Evolutionary conservation across 139 green algal genomes (phyloP), one percentile per base, ranked within the genome.

Genomic region (Chlamydomonas schloesseri): DNA sequence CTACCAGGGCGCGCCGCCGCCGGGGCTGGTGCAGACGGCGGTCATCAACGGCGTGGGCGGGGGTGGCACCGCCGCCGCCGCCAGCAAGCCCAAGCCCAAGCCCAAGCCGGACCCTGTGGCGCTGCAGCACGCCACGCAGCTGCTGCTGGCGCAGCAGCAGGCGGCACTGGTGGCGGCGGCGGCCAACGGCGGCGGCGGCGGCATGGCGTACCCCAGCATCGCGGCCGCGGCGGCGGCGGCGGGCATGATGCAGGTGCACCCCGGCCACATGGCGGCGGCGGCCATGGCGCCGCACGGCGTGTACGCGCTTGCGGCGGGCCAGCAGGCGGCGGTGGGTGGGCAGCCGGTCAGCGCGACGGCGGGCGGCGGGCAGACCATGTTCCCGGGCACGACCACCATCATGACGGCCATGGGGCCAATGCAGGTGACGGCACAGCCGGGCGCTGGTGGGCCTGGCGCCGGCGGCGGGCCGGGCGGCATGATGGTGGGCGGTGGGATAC

Each of bases 91-190:
- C 79, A 85, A 85, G 79, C 64, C 67, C 3, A 23, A 21, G 8
- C 76, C 76, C 65, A 85, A 75, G 34, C 79, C 79, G 15, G 79
- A 85, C 31, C 37, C 79, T 0, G 67, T 33, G 24, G n/a, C 47
- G 68, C 21, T 85, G n/a, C 79, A 85, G 46, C 79, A 85, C 47
- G 79, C 79, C 24, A 85, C 79, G 31, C 79, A 85, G 31, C 79
- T 85, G 33, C 47, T 85, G 9, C 55, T 87, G 31, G 69, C 79
- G 36, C 81, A 79, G 69, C 81, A 87, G 17, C 28, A 47, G 4
- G 31, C 37, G 67, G 69, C 69, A 2, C 53, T 55, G 0, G 69
- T 55, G n/a, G 69, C 53, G 3, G 81, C 81, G 0, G 69, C 79
- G 28, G 67, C 67, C 1, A 47, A 29, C 29, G 23, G 26, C 37